phyloP scores from a whole-genome alignment of 2,329 filamentous ascomycete species.

The Aureobasidium lini region DNA sequence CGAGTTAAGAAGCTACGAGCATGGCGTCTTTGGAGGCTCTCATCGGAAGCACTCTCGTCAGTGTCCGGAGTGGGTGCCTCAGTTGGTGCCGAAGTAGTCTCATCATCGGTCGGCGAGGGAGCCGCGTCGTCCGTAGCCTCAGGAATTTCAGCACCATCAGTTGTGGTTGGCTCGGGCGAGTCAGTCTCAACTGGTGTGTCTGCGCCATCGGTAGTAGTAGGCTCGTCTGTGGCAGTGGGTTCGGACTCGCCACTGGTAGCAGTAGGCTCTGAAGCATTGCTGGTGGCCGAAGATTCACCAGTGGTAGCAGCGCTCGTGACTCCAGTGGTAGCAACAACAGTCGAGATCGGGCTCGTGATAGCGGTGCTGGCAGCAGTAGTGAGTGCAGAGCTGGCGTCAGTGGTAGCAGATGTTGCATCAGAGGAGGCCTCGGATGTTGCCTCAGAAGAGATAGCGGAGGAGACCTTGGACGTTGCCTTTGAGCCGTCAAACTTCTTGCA shows the following conservation, averaged over 20 bases:
- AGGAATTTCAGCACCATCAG: not conserved
- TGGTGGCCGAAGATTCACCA: not conserved
- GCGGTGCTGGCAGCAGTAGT: not conserved
- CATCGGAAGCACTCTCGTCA: not conserved
- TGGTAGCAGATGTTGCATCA: not conserved
- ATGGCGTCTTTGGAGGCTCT: not conserved
- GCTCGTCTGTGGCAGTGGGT: not conserved
- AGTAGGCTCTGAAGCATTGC: not conserved
- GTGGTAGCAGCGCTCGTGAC: not conserved
- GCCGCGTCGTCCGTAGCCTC: not conserved
- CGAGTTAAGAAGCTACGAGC: not conserved
- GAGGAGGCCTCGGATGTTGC: not conserved
- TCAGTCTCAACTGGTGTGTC: not conserved
- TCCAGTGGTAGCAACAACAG: not conserved
- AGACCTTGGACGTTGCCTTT: not conserved
- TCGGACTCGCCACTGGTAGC: not conserved
- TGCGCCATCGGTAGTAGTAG: not conserved
- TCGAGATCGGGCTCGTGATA: not conserved
- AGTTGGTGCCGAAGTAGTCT: not conserved
- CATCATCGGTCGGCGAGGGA: not conserved
- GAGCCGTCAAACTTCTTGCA: not conserved
- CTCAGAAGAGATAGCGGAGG: not conserved
- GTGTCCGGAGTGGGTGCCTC: not conserved
- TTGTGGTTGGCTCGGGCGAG: not conserved
- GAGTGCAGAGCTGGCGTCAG: not conserved